A percentile compares a stretch with the other conserved stretches of the same genome.
These are phyloP conservation scores for carrot (Daucus carota) DNA, from an alignment of 129 eudicot genomes.

Conservation along the genomic window DH1_v3.0 NC_030383.2:4615001-4615500, in stretches of 20 bases:
- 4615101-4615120: conserved; percentile 39
- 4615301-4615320: not conserved
- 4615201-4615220: conserved; percentile 44
- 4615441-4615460: too few species aligned
- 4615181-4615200: conserved; percentile 72
- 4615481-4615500: too few species aligned
- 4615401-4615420: too few species aligned
- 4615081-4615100: conserved; percentile 38
- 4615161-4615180: conserved; percentile 57
- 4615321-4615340: too few species aligned
- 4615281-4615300: conserved; percentile 15
- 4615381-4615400: too few species aligned
- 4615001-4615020: conserved; percentile 62
- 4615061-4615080: conserved; percentile 83
- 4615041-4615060: conserved; percentile 91
- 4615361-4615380: too few species aligned
- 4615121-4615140: conserved; percentile 73
- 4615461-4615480: too few species aligned
- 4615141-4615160: conserved; percentile 60
- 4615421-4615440: too few species aligned
- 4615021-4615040: conserved; percentile 54
- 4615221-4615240: conserved; percentile 64
- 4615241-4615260: conserved; percentile 79
- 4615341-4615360: too few species aligned
- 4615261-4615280: conserved; percentile 76